Base-by-base conservation (phyloP, 2,329 filamentous ascomycete species). In the Neocucurbitaria cava region DNA sequence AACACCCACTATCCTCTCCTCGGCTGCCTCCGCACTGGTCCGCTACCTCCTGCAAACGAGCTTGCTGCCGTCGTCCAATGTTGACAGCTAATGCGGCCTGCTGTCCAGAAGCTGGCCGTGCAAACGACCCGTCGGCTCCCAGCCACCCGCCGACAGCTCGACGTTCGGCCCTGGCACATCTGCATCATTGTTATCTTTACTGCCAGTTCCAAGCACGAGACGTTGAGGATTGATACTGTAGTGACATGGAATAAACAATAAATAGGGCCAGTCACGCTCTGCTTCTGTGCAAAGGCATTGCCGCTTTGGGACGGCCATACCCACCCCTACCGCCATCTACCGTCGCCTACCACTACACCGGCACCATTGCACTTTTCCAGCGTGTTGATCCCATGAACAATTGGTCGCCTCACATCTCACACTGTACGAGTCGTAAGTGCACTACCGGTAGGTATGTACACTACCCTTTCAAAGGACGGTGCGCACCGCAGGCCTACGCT, bases 361-460 rank as follows among this genome's bases (percentile, higher is more conserved):
- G 47, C 38, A 42, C 35, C 23, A 42, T 35, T 45, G 47, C 38
- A 42, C 35, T 31, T 46, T 35, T 45, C 41, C 10, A 15, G 28
- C 40, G 28, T 39, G 30, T 40, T 40, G 41, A 28, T 42, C 39
- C 45, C 39, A 40, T 41, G 41, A 20, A 2, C 38, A 24, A 57
- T 54, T 50, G 50, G 54, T 42, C 28, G 46, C 41, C 42, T 35
- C 24, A 43, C 31, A 38, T 45, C 15, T 23, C 42, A 40, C 46
- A 36, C 51, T 40, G 33, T 40, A n/a, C 21, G 38, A 40, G 13
- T 40, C 38, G 13, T 23, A 40, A n/a, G 24, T 6, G 15, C 35
- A 38, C 8, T n/a, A n/a, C n/a, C n/a, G n/a, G n/a, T n/a, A n/a
- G n/a, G n/a, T n/a, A n/a, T n/a, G n/a, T n/a, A 40, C 20, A 40